phyloP scores from a whole-genome alignment of 1,284 basidiomycete species.

The Sanghuangporus sanghuang region DNA sequence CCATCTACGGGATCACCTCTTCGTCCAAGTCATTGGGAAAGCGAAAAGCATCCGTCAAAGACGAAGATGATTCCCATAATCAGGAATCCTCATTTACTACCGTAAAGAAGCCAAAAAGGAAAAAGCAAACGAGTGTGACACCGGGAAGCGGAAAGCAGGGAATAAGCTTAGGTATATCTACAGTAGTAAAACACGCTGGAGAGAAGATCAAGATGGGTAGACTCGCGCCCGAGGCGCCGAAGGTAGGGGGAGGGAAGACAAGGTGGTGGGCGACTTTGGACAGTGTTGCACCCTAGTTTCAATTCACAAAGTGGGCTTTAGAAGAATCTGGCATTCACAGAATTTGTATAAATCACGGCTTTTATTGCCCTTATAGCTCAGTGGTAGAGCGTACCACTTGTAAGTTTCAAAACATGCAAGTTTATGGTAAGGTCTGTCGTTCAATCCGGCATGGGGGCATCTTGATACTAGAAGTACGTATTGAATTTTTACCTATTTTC shows the following conservation, averaged over 20 bases:
- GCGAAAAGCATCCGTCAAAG: slow-evolving; percentile 2
- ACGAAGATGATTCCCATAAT: slow-evolving; percentile 8
- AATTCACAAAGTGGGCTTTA: not conserved
- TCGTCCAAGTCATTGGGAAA: slow-evolving; percentile 6
- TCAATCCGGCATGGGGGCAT: slow-evolving; percentile 10
- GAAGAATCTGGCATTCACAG: not conserved
- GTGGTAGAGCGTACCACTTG: slow-evolving; percentile 9
- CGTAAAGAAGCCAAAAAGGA: slow-evolving; percentile 18
- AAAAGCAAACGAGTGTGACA: slow-evolving; percentile 24
- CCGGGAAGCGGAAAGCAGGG: slow-evolving; percentile 60
- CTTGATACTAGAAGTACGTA: too few relatives aligned
- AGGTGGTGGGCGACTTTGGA: slow-evolving; percentile 13
- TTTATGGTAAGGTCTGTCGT: slow-evolving; percentile 8
- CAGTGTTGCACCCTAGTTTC: not conserved
- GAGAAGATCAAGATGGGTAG: not conserved
- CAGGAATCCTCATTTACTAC: slow-evolving; percentile 3
- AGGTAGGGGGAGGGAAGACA: not conserved
- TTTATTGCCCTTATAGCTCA: slow-evolving; percentile 7
- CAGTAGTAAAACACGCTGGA: slow-evolving; percentile 38
- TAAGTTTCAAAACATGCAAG: not conserved
- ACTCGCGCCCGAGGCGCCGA: not conserved
- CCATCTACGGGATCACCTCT: slow-evolving; percentile 21
- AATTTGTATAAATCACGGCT: not conserved
- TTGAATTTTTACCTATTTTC: too few relatives aligned
- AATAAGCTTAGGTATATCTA: slow-evolving; percentile 69